A percentile compares a stretch with the other conserved stretches of the same genome.
These are phyloP conservation scores for Backusella sp. DNA, from an alignment of 192 early-diverging fungal species.

Conservation along the genomic window DNA sequence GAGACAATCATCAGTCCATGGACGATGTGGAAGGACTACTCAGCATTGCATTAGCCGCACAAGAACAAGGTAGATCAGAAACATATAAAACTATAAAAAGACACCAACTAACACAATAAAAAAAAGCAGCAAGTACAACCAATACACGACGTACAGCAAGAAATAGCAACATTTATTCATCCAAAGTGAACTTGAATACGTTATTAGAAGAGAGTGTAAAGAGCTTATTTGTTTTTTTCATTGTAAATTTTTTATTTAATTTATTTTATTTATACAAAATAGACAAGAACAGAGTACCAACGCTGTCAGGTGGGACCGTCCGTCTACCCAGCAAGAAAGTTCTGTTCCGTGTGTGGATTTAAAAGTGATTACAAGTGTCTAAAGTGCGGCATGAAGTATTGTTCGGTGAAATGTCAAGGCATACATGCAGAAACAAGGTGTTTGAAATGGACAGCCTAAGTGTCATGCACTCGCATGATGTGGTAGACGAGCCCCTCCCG, in stretches of 20 bases:
- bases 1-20: slow-evolving; percentile 51
- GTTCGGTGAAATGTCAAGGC: slow-evolving; percentile 55
- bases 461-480: slow-evolving; percentile 29
- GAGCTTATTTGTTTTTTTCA: background rate
- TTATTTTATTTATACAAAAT: background rate
- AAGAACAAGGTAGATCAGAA: slow-evolving; percentile 31
- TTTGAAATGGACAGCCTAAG: slow-evolving; percentile 26
- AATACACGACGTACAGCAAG: background rate
- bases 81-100: background rate
- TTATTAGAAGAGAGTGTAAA: slow-evolving; percentile 36
- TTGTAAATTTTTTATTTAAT: background rate
- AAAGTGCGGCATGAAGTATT: slow-evolving; percentile 67
- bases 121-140: background rate
- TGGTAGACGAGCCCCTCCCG: slow-evolving; percentile 39
- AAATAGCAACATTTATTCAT: slow-evolving; percentile 19
- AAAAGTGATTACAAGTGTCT: slow-evolving; percentile 58
- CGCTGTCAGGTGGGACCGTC: slow-evolving; percentile 40
- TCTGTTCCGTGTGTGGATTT: slow-evolving; percentile 70
- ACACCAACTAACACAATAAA: background rate
- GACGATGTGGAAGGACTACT: slow-evolving; percentile 51
- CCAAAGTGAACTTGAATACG: slow-evolving; percentile 32
- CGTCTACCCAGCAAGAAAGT: slow-evolving; percentile 43
- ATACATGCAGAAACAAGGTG: slow-evolving; percentile 59
- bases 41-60: slow-evolving; percentile 41
- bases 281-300: slow-evolving; percentile 25